A percentile compares a stretch with the other conserved stretches of the same genome.
Conservation (phyloP, 2,329 filamentous ascomycete species). For the Monosporascus ibericus region DNA sequence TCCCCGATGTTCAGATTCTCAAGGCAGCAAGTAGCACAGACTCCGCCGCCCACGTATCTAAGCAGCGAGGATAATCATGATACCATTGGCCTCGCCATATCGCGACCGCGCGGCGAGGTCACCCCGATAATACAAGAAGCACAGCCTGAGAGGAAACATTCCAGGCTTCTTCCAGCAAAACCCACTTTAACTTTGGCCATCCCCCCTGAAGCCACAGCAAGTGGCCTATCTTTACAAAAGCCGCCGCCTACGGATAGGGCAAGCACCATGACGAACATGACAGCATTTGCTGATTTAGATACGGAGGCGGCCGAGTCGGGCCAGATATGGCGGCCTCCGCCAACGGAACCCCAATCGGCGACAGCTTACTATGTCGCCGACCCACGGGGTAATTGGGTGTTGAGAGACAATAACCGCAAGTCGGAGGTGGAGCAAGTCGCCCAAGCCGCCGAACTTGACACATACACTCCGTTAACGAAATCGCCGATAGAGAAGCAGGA, state of each 20-base stretch:
- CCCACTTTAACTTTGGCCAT: slow-evolving; percentile 38
- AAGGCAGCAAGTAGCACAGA: slow-evolving; percentile 18
- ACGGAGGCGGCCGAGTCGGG: slow-evolving; percentile 26
- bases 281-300: slow-evolving; percentile 27
- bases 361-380: slow-evolving; percentile 46
- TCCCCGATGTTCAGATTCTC: slow-evolving; percentile 28
- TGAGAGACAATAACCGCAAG: slow-evolving; percentile 31
- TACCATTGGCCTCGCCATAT: slow-evolving; percentile 40
- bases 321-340: slow-evolving; percentile 47
- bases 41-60: slow-evolving; percentile 9
- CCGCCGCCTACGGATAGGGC: slow-evolving; percentile 48
- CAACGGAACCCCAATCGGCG: slow-evolving; percentile 37
- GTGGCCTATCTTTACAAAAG: slow-evolving; percentile 30
- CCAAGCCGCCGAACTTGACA: slow-evolving; percentile 20
- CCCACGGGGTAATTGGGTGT: slow-evolving; percentile 47
- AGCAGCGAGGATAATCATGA: slow-evolving; percentile 16
- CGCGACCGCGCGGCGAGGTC: slow-evolving; percentile 26
- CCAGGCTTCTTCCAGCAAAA: slow-evolving; percentile 38
- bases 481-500: slow-evolving; percentile 22
- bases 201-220: slow-evolving; percentile 11
- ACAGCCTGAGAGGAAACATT: slow-evolving; percentile 27
- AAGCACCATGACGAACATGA: slow-evolving; percentile 29
- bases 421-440: slow-evolving; percentile 13
- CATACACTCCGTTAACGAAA: slow-evolving; percentile 24
- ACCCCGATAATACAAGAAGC: slow-evolving; percentile 7